phyloP scores from a whole-genome alignment of 768 basidiomycete genomes.

The Trametes coccinea region DNA sequence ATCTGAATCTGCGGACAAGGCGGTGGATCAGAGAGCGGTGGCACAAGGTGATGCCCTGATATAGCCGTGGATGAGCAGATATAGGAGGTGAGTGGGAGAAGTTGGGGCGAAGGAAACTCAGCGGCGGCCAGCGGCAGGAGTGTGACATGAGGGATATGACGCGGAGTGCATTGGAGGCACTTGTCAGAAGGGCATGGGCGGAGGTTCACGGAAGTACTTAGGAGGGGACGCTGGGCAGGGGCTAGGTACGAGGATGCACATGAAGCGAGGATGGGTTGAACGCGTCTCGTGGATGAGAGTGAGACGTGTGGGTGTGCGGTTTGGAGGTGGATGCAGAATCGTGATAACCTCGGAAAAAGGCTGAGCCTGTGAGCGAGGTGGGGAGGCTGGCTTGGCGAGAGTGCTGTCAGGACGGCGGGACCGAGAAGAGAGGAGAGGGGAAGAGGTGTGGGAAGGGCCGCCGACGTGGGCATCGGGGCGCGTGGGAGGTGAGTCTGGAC shows the following conservation, averaged over 20 bases:
- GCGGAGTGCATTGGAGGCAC: neutral
- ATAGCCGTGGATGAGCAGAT: too few species aligned
- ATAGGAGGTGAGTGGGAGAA: too few species aligned
- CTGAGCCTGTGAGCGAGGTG: too few species aligned
- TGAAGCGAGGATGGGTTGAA: neutral
- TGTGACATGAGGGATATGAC: neutral
- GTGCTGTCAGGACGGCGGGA: neutral
- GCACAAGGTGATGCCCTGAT: neutral
- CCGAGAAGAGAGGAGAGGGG: too few species aligned
- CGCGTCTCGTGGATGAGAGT: neutral
- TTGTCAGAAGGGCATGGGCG: too few species aligned
- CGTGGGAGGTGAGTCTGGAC: too few species aligned
- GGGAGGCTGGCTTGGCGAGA: too few species aligned
- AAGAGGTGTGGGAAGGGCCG: neutral
- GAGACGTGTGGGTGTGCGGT: too few species aligned
- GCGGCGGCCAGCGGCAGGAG: constrained; percentile 6
- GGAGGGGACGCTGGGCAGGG: neutral
- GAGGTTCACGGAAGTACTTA: too few species aligned
- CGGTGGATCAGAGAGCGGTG: constrained; percentile 6
- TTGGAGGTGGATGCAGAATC: too few species aligned
- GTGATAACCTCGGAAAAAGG: too few species aligned
- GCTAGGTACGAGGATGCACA: neutral
- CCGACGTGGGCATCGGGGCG: neutral
- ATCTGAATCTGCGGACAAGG: neutral
- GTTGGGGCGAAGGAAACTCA: neutral